A percentile compares a stretch with the other conserved stretches of the same genome.
Evolutionary conservation across 371 early-diverging fungal species (phyloP).

Genomic region (Mycotypha africana): DNA sequence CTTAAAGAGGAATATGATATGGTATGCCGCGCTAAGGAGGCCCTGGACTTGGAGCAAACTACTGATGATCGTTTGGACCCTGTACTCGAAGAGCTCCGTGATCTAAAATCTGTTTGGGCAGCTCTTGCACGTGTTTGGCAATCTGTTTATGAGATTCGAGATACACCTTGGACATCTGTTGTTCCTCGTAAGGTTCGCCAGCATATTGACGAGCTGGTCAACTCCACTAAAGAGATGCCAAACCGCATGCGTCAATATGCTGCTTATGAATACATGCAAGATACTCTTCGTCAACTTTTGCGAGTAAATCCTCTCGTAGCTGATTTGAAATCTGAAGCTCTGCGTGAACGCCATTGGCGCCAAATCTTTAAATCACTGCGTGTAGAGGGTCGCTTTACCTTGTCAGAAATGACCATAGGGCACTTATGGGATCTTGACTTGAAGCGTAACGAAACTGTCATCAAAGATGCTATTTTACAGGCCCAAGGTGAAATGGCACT

Average conservation of each 20-base stretch:
- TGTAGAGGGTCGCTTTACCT: slow-evolving; percentile 61
- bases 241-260: slow-evolving; percentile 95
- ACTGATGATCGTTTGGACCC: slow-evolving; percentile 72
- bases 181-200: slow-evolving; percentile 89
- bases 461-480: slow-evolving; percentile 83
- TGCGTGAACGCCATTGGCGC: slow-evolving; percentile 97
- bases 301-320: slow-evolving; percentile 79
- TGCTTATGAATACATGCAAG: slow-evolving; percentile 94
- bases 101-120: slow-evolving; percentile 93
- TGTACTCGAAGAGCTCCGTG: slow-evolving; percentile 90
- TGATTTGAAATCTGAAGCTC: slow-evolving; percentile 93
- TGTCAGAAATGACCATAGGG: slow-evolving; percentile 89
- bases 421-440: slow-evolving; percentile 94
- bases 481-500: slow-evolving; percentile 99
- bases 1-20: slow-evolving; percentile 86
- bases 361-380: slow-evolving; percentile 83
- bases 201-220: slow-evolving; percentile 79
- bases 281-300: slow-evolving; percentile 71
- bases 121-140: slow-evolving; percentile 83
- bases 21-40: slow-evolving; percentile 91
- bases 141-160: slow-evolving; percentile 78
- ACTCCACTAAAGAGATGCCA: slow-evolving; percentile 87
- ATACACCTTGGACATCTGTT: slow-evolving; percentile 84
- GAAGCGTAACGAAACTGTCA: slow-evolving; percentile 73
- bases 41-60: slow-evolving; percentile 76